These are phyloP conservation scores for Fusarium sp. DNA, from an alignment of 2,329 filamentous ascomycete species.

Conservation along the genomic window DNA sequence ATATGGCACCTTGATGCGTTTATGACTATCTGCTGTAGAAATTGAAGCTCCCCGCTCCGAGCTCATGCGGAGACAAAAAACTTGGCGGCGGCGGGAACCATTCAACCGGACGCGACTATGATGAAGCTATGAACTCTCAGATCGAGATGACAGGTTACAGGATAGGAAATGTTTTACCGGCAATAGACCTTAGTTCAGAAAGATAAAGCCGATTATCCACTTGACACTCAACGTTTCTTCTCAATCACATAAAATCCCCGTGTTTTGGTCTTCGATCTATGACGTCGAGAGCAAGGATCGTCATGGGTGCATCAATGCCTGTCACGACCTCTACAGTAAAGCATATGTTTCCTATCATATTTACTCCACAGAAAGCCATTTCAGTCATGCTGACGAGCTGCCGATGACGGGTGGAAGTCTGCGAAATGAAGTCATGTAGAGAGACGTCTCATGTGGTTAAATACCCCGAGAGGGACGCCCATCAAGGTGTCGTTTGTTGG, in stretches of 20 bases:
- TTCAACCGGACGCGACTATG: constrained; percentile 6
- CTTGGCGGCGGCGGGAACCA: constrained; percentile 40
- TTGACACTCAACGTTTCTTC: not conserved
- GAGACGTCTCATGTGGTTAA: not conserved
- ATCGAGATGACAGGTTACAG: constrained; percentile 29
- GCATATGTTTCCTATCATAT: not conserved
- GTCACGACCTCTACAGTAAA: not conserved
- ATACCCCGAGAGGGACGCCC: constrained; percentile 6
- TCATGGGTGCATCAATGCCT: constrained; percentile 36
- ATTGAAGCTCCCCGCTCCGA: not conserved
- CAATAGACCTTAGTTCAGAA: constrained; percentile 6
- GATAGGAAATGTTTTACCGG: constrained; percentile 29
- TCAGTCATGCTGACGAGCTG: constrained; percentile 31
- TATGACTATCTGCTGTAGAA: not conserved
- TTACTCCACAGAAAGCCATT: not conserved
- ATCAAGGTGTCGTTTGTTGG: not conserved
- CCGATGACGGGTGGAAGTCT: constrained; percentile 17
- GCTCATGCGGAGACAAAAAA: not conserved
- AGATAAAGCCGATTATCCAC: constrained; percentile 12
- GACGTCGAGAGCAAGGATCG: constrained; percentile 34
- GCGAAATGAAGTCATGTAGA: constrained; percentile 21
- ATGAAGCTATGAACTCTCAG: constrained; percentile 11
- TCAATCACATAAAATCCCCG: not conserved
- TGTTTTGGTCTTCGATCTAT: constrained; percentile 12
- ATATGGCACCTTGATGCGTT: not conserved